Evolutionary conservation across 179 eudicot species (phyloP).

Genomic region (Nepenthes alata): DNA sequence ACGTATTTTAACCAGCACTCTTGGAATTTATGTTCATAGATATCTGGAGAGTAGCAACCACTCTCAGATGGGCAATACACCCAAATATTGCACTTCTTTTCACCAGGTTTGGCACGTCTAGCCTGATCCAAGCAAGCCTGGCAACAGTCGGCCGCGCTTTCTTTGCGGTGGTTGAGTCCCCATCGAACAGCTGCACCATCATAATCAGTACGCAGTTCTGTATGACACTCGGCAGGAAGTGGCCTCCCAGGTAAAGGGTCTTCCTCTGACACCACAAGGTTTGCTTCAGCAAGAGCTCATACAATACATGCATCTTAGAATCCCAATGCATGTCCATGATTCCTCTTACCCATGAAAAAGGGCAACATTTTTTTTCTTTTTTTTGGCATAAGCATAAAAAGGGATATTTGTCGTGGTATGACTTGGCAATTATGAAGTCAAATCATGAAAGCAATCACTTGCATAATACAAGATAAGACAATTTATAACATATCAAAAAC

Average conservation of each 20-base stretch:
- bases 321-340: neutral
- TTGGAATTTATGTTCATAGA: constrained; percentile 66
- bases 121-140: constrained; percentile 91
- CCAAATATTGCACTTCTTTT: constrained; percentile 85
- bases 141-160: constrained; percentile 91
- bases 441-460: no score
- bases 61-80: constrained; percentile 87
- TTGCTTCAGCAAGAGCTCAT: neutral
- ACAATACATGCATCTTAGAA: neutral
- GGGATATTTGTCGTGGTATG: no score
- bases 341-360: no score
- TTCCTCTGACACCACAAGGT: constrained; percentile 31
- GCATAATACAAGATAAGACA: no score
- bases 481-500: no score
- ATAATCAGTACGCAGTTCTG: constrained; percentile 74
- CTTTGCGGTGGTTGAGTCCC: constrained; percentile 90
- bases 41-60: constrained; percentile 89
- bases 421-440: no score
- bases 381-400: no score
- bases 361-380: no score
- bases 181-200: constrained; percentile 81
- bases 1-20: constrained; percentile 99
- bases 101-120: constrained; percentile 50
- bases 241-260: constrained; percentile 63
- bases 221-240: constrained; percentile 70